These are phyloP conservation scores for Yarrowia yakushimensis DNA, from an alignment of 805 yeast species.

Conservation along the genomic window DNA sequence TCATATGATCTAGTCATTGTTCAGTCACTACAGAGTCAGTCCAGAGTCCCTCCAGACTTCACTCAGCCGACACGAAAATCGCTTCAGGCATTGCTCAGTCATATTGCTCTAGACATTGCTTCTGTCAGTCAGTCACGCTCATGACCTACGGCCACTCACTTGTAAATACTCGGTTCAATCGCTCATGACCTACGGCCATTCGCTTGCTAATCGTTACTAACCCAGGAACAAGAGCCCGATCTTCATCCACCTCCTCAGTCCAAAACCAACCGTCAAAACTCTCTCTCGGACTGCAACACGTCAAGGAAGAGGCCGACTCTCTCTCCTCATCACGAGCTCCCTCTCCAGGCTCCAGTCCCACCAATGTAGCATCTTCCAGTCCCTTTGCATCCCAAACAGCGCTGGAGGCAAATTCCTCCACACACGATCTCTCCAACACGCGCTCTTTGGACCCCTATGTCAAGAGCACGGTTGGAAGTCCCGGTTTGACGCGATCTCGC, in stretches of 20 bases:
- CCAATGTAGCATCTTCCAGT: background rate
- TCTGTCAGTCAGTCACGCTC: too few relatives aligned
- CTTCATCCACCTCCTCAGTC: background rate
- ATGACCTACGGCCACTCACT: background rate
- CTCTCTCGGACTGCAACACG: slow-evolving; percentile 2
- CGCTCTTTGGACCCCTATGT: slow-evolving; percentile 10
- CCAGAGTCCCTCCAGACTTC: too few relatives aligned
- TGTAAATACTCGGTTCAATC: too few relatives aligned
- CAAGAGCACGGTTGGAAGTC: background rate
- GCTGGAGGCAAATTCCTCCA: background rate
- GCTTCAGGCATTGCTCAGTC: too few relatives aligned
- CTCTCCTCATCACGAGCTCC: background rate
- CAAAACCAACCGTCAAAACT: slow-evolving; percentile 7
- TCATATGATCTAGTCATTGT: too few relatives aligned
- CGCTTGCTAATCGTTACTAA: too few relatives aligned
- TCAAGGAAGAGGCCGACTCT: slow-evolving; percentile 7
- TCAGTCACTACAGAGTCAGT: too few relatives aligned
- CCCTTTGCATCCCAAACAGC: background rate
- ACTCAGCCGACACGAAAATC: too few relatives aligned
- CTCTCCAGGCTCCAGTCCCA: background rate
- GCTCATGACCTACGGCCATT: background rate
- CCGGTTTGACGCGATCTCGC: background rate
- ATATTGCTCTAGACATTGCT: too few relatives aligned
- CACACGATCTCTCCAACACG: background rate
- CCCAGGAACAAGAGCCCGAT: slow-evolving; percentile 12